phyloP scores from a whole-genome alignment of 1,284 basidiomycete genomes.

The Phaffia rhodozyma region DNA sequence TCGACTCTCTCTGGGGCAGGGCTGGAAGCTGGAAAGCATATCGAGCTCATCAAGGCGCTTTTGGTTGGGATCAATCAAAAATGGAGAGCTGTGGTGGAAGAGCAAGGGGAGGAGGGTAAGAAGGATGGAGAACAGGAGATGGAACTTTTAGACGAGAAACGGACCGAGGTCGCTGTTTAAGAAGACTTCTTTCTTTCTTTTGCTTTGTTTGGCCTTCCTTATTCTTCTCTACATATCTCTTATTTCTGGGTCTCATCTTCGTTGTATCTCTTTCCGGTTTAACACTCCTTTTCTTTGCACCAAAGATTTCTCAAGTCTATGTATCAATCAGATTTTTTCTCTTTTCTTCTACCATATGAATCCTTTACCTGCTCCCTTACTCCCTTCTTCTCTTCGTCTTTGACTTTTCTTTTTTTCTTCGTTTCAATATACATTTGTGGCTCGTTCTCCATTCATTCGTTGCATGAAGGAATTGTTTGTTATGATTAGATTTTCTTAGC shows the following conservation, averaged over 20 bases:
- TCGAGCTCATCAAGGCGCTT: constrained; percentile 17
- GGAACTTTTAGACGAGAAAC: background rate
- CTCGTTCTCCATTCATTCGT: too few relatives aligned
- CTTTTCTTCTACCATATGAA: background rate
- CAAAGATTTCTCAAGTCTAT: background rate
- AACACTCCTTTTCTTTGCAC: background rate
- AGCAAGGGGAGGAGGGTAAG: background rate
- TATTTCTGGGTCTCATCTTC: background rate
- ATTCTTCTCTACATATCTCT: background rate
- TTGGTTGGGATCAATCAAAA: constrained; percentile 9
- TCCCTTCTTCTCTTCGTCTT: background rate
- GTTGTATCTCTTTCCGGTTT: background rate
- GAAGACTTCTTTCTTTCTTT: background rate
- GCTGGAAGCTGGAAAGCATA: background rate
- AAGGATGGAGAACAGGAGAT: background rate
- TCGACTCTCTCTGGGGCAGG: background rate
- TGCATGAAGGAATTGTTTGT: too few relatives aligned
- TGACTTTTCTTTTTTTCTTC: background rate
- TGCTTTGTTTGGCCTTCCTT: background rate
- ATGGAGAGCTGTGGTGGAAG: background rate
- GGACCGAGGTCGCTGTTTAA: background rate
- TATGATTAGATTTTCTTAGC: too few relatives aligned
- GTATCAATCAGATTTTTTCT: background rate
- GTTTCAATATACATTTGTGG: background rate
- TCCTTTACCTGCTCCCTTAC: background rate